Conservation (phyloP, 345 rosid species). For the Pseudoturritis turrita region DNA sequence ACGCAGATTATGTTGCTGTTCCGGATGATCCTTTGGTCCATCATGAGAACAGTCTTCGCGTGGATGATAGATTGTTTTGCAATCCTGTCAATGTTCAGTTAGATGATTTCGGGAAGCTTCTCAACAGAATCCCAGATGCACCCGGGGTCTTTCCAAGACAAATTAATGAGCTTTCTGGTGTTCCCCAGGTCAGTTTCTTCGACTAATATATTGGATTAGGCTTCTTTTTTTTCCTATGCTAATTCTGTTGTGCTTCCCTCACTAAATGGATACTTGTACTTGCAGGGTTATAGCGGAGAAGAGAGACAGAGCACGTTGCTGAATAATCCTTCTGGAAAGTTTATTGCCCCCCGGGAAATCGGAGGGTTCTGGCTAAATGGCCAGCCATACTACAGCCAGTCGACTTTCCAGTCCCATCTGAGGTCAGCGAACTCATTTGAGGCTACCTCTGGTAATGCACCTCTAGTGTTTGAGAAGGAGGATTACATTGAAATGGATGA, state of each 20-base stretch:
- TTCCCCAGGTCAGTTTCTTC: conserved; percentile 1
- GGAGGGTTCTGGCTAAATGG: not conserved
- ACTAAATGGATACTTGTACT: not conserved
- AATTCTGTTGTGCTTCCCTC: not conserved
- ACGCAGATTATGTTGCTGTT: not conserved
- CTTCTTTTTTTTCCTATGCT: not conserved
- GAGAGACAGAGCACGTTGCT: conserved; percentile 6
- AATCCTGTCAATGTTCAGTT: conserved; percentile 8
- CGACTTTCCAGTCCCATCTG: not conserved
- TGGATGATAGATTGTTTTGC: not conserved
- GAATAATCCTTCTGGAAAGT: not conserved
- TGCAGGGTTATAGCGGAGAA: conserved; percentile 8
- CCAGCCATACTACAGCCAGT: not conserved
- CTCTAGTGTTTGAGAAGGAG: conserved; percentile 28
- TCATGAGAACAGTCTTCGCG: not conserved
- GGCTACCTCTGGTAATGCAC: conserved; percentile 5
- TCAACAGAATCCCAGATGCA: conserved; percentile 11
- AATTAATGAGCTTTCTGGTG: not conserved
- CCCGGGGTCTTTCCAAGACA: not conserved
- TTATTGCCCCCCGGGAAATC: not conserved
- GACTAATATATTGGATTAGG: not conserved
- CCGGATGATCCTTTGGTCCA: not conserved
- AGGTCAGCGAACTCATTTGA: not conserved
- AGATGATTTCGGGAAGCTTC: conserved; percentile 10
- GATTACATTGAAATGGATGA: conserved; percentile 89